phyloP scores from a whole-genome alignment of 352 stramenopile genomes.

The Pythium monospermum region DNA sequence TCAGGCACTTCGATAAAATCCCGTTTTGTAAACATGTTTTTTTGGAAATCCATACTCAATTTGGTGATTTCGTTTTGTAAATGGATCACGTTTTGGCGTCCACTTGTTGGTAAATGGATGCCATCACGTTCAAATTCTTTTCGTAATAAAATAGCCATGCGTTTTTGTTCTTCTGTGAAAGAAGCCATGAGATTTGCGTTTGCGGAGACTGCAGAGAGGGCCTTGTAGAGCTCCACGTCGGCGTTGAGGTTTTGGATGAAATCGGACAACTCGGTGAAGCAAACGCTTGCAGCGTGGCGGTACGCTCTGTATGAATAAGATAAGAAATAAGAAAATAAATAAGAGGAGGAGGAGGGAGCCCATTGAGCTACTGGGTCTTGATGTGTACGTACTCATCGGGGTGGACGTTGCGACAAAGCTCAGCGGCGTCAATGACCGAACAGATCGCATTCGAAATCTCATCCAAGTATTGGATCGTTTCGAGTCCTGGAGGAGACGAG shows the following conservation, averaged over 20 bases:
- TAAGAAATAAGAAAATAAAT: neutral
- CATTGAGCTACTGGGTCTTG: too few relatives aligned
- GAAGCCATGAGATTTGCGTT: slow-evolving; percentile 41
- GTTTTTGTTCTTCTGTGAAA: slow-evolving; percentile 85
- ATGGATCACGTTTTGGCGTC: slow-evolving; percentile 77
- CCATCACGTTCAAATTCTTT: slow-evolving; percentile 95
- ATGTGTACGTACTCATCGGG: slow-evolving; percentile 53
- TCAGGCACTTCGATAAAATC: slow-evolving; percentile 48
- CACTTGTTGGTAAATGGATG: slow-evolving; percentile 84
- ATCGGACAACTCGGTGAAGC: slow-evolving; percentile 89
- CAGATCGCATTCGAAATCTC: slow-evolving; percentile 94
- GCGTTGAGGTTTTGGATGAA: slow-evolving; percentile 95
- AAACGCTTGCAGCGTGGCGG: slow-evolving; percentile 75
- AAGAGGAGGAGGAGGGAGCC: too few relatives aligned
- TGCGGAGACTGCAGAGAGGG: slow-evolving; percentile 68
- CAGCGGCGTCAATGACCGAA: slow-evolving; percentile 94
- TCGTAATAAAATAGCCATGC: slow-evolving; percentile 86
- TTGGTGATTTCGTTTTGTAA: slow-evolving; percentile 87
- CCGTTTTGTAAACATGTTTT: slow-evolving; percentile 67
- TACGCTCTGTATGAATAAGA: slow-evolving; percentile 39
- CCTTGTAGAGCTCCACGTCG: slow-evolving; percentile 87
- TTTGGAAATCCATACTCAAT: slow-evolving; percentile 86
- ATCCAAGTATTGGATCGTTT: slow-evolving; percentile 85
- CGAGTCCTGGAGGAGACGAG: slow-evolving; percentile 33
- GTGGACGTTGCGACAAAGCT: slow-evolving; percentile 94